A percentile compares a stretch with the other conserved stretches of the same genome.
phyloP scores from a whole-genome alignment of 129 eudicot species.

The Solidago caesia region DNA sequence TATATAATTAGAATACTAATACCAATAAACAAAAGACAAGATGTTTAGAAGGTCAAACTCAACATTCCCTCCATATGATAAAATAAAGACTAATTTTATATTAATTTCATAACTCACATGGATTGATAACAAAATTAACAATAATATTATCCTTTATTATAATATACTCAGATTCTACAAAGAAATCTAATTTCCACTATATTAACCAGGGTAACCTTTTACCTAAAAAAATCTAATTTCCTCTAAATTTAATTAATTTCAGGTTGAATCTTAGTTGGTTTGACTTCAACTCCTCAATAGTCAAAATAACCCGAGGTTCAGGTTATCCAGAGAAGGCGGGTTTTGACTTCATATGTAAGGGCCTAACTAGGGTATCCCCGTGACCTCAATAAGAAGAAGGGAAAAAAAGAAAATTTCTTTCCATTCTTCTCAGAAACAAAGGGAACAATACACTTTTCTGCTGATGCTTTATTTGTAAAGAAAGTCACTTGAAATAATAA shows the following conservation, averaged over 20 bases:
- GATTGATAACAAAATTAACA: constrained; percentile 13
- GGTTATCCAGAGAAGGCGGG: too few species aligned
- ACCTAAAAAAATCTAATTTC: neutral
- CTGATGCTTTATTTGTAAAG: neutral
- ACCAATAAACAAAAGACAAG: constrained; percentile 1
- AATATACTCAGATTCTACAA: constrained; percentile 8
- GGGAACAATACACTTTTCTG: constrained; percentile 10
- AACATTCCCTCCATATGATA: constrained; percentile 12
- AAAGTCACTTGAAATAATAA: constrained; percentile 9
- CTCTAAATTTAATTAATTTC: neutral
- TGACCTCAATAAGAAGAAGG: too few species aligned
- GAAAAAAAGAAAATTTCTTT: too few species aligned
- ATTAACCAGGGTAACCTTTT: too few species aligned
- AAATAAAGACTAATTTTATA: neutral
- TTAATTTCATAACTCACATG: constrained; percentile 19
- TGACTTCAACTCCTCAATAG: constrained; percentile 18
- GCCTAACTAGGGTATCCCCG: too few species aligned
- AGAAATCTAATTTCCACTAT: constrained; percentile 1
- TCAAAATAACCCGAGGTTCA: neutral
- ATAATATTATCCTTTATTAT: constrained; percentile 7
- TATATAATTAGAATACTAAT: constrained; percentile 10
- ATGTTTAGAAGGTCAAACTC: constrained; percentile 20
- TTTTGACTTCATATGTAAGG: too few species aligned
- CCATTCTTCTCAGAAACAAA: constrained; percentile 10
- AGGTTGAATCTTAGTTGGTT: constrained; percentile 22